phyloP scores from a whole-genome alignment of 2,329 filamentous ascomycete species.

The Alternaria sp. region DNA sequence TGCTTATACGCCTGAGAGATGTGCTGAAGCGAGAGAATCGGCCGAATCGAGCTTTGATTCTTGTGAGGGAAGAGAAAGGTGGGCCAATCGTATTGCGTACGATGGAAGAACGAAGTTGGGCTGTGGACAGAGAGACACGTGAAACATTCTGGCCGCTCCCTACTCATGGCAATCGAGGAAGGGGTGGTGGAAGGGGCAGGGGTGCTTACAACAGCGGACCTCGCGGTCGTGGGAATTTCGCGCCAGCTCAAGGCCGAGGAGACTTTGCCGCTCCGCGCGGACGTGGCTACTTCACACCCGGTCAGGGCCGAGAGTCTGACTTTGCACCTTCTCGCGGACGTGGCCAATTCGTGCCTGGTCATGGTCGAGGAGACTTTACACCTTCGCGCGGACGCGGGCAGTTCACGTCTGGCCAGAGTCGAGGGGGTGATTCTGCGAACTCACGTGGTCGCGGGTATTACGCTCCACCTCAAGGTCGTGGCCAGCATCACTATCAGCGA shows the following conservation, averaged over 20 bases:
- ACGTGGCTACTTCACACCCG: not conserved
- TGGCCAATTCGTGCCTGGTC: not conserved
- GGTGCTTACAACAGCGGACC: not conserved
- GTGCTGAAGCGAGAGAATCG: conserved; percentile 20
- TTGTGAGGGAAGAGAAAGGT: conserved; percentile 23
- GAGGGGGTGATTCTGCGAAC: not conserved
- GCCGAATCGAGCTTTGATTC: conserved; percentile 17
- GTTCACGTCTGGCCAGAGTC: not conserved
- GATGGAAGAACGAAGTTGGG: conserved; percentile 18
- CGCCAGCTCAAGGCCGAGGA: not conserved
- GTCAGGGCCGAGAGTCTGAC: not conserved
- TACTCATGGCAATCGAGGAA: not conserved
- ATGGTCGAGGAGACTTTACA: not conserved
- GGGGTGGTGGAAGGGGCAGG: not conserved
- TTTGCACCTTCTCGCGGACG: not conserved
- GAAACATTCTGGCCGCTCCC: conserved; percentile 20
- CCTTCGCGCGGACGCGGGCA: not conserved
- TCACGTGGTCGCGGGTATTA: not conserved
- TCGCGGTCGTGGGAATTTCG: not conserved
- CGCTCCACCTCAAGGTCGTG: not conserved
- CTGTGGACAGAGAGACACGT: conserved; percentile 19
- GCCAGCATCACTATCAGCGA: not conserved
- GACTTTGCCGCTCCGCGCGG: not conserved
- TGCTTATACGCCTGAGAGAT: conserved; percentile 20
- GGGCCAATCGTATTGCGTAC: conserved; percentile 23